Percentiles rank a stretch among this genome's conserved stretches.
These are phyloP conservation scores for Neofusicoccum sp. DNA, from an alignment of 2,329 filamentous ascomycete genomes.

Conservation along the genomic window DNA sequence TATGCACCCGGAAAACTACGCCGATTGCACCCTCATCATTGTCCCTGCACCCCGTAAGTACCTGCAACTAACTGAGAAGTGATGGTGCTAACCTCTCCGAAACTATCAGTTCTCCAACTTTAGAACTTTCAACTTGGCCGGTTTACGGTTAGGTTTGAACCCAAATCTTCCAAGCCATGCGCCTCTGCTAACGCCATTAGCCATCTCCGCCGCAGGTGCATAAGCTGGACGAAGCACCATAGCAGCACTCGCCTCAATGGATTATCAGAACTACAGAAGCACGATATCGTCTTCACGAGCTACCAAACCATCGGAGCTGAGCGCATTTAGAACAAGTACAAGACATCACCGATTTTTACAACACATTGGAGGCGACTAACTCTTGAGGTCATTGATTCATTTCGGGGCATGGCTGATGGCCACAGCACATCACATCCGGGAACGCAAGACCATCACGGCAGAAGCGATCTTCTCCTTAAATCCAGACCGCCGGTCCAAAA, in stretches of 20 bases:
- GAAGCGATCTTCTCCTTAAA: slow-evolving; percentile 41
- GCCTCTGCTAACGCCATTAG: neutral
- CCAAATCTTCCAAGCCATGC: neutral
- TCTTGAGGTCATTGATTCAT: neutral
- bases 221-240: neutral
- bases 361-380: neutral
- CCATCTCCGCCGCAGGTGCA: neutral
- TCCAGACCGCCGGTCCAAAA: slow-evolving; percentile 47
- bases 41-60: neutral
- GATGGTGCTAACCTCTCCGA: no score
- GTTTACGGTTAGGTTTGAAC: neutral
- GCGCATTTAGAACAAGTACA: neutral
- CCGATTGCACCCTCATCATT: neutral
- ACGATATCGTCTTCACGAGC: neutral
- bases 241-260: neutral
- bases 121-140: neutral
- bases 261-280: neutral
- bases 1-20: neutral
- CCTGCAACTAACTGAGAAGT: neutral
- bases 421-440: slow-evolving; percentile 46
- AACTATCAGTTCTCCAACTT: neutral
- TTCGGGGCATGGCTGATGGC: neutral
- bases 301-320: neutral
- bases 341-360: neutral
- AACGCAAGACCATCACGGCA: slow-evolving; percentile 34